Evolutionary conservation across 306 rosid genomes (phyloP).

Genomic region (Aeschynomene evenia): DNA sequence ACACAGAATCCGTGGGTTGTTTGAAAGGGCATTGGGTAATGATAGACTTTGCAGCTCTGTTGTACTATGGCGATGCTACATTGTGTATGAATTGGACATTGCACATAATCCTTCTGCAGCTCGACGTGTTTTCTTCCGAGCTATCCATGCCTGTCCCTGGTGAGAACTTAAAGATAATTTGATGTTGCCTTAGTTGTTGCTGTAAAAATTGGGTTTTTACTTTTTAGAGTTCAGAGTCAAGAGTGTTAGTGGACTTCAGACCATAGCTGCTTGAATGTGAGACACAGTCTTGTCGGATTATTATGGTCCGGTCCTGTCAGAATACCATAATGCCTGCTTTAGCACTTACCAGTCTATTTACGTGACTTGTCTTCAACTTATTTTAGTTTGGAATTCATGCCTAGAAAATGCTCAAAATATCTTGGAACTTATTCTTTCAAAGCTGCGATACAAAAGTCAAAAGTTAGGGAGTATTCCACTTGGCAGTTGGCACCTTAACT

Average conservation of each 20-base stretch:
- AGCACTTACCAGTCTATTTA: too few relatives aligned
- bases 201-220: background rate
- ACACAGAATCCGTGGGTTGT: slow-evolving; percentile 82
- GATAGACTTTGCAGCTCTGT: slow-evolving; percentile 63
- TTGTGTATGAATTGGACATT: slow-evolving; percentile 62
- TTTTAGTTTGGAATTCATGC: background rate
- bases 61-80: slow-evolving; percentile 85
- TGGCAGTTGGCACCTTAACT: background rate
- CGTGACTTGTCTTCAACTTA: background rate
- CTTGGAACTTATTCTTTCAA: background rate
- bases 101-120: slow-evolving; percentile 67
- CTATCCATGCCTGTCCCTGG: slow-evolving; percentile 98
- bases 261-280: background rate
- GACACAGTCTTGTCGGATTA: background rate
- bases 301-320: too few relatives aligned
- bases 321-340: too few relatives aligned
- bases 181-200: background rate
- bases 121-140: slow-evolving; percentile 83
- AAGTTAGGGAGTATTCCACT: background rate
- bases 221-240: background rate
- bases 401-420: background rate
- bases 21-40: slow-evolving; percentile 74
- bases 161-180: slow-evolving; percentile 36
- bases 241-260: background rate
- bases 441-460: background rate